A percentile compares a stretch with the other conserved stretches of the same genome.
phyloP scores from a whole-genome alignment of 148 eudicot species.

The Chenopodium formosanum region DNA sequence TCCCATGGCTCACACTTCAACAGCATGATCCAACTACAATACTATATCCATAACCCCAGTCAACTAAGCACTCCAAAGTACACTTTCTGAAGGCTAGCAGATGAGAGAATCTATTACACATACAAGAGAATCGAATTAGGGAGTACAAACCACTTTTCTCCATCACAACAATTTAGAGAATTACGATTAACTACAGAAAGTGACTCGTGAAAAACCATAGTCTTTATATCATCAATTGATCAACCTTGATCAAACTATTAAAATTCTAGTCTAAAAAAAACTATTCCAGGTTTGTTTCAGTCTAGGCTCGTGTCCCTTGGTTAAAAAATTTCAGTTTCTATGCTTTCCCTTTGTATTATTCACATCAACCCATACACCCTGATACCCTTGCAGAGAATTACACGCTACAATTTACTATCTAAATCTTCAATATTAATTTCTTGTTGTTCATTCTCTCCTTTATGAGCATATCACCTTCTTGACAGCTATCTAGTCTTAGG shows the following conservation, averaged over 20 bases:
- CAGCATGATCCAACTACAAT: neutral
- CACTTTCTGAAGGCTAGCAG: neutral
- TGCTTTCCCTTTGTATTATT: neutral
- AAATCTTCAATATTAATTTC: neutral
- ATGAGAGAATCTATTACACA: neutral
- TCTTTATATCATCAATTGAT: neutral
- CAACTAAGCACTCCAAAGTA: neutral
- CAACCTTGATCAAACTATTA: neutral
- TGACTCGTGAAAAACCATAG: neutral
- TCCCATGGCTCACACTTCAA: neutral
- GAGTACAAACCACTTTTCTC: neutral
- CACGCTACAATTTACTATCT: neutral
- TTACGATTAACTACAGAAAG: neutral
- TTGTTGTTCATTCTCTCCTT: neutral
- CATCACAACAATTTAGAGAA: no score
- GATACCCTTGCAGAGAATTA: neutral
- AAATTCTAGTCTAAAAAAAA: no score
- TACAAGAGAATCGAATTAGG: neutral
- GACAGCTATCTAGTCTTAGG: no score
- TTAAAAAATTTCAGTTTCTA: neutral
- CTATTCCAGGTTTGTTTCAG: no score
- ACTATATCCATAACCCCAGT: neutral
- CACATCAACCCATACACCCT: neutral
- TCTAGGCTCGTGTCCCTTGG: neutral
- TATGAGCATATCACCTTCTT: no score